Conservation (phyloP, 2,329 filamentous ascomycete species). For the Apiospora rasikravindrae region DNA sequence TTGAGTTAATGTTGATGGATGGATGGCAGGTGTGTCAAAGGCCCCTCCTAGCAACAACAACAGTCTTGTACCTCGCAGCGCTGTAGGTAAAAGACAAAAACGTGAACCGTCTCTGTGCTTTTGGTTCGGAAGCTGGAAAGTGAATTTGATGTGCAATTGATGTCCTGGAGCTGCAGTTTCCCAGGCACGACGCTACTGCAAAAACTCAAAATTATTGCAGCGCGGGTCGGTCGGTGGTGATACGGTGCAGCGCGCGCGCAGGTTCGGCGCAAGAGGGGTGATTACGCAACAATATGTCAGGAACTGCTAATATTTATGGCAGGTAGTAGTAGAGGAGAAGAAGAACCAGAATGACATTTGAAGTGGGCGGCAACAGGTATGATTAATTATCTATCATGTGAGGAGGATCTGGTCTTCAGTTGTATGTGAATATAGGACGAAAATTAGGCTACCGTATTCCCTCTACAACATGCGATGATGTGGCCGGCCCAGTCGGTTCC, state of each 20-base stretch:
- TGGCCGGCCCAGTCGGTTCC: not conserved
- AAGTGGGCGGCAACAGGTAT: not conserved
- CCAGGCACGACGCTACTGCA: not conserved
- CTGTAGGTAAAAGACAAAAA: not conserved
- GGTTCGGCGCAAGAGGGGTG: not conserved
- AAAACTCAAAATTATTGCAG: not conserved
- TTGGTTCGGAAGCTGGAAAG: not conserved
- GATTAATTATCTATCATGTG: not conserved
- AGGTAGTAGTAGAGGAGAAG: not conserved
- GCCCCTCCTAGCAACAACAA: not conserved
- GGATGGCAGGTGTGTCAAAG: not conserved
- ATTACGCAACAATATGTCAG: conserved; percentile 13
- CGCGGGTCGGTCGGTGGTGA: not conserved
- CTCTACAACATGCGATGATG: not conserved
- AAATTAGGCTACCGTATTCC: conserved; percentile 4
- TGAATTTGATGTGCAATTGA: not conserved
- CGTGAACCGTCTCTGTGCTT: not conserved
- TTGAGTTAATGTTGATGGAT: not conserved
- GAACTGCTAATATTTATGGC: not conserved
- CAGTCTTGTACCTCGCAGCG: not conserved
- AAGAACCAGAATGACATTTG: not conserved
- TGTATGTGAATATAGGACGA: not conserved
- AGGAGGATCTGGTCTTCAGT: not conserved
- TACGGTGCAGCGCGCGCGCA: not conserved
- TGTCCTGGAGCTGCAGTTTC: not conserved